Evolutionary conservation across 202 grass and related monocot genomes (phyloP), one percentile per base, ranked within the genome.

Genomic region (Elaeis oleifera): DNA sequence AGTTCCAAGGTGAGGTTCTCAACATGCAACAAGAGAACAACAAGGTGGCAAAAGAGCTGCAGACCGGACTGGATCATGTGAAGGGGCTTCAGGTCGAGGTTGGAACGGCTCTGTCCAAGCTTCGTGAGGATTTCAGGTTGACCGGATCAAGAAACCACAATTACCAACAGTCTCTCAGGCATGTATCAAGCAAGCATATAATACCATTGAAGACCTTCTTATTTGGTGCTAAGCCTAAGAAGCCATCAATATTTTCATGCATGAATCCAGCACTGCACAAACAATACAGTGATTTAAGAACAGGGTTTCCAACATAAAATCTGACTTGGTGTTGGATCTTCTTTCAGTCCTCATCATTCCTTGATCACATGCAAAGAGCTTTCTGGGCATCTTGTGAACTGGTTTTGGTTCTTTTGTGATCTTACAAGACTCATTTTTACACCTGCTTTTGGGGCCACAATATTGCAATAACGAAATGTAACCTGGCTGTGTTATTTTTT

Each of bases 1-100:
- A 97, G 58, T 92, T 92, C 63, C 84, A 97, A 64, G 94, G 94
- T 56, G 94, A 97, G 71, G 78, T 97, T 8, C 79, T 82, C 68
- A 89, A 82, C 77, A 97, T 92, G 94, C 79, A 97, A 64, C 88
- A 89, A 74, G 94, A 97, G 55, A 92, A 97, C 55, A 92, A 86
- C 58, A 97, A 92, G 58, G 74, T 97, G 53, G 69, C 79, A 22
- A 97, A 92, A 73, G 94, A 97, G 68, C 68, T 97, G 29, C 79
- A 89, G 75, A 77, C 88, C 18, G 94, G 94, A 23, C 27, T 89
- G 24, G 77, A 92, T 70, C 77, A 92, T 51, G 94, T 97, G 67
- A 89, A 74, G 54, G 79, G 72, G 25, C 82, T 97, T 57, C 94
- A 89, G 67, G 82, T 89, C 26, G 94, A 97, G 68, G 76, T 89